These are phyloP conservation scores for Chaetothyriales sp. DNA, from an alignment of 2,329 filamentous ascomycete genomes.

Conservation along the genomic window DNA sequence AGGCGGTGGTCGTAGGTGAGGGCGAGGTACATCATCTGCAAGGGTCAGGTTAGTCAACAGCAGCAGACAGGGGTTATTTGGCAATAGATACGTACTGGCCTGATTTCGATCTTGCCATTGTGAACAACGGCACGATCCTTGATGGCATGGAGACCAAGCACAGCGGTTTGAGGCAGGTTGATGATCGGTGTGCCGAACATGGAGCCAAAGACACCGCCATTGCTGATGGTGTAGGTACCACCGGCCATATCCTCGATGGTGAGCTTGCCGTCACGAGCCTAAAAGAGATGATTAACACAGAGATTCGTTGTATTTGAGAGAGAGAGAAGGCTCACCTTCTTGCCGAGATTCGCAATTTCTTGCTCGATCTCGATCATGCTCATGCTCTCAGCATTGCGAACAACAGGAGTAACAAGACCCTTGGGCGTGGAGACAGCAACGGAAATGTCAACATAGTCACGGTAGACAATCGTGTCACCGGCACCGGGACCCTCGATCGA, in stretches of 20 bases:
- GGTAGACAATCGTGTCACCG: constrained; percentile 94
- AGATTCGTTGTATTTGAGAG: neutral
- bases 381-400: constrained; percentile 80
- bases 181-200: constrained; percentile 97
- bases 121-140: constrained; percentile 84
- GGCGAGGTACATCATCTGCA: constrained; percentile 90
- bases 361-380: constrained; percentile 82
- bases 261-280: constrained; percentile 89
- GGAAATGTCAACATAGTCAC: constrained; percentile 95
- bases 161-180: constrained; percentile 48
- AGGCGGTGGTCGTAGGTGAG: constrained; percentile 96
- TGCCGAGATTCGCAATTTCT: constrained; percentile 81
- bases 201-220: constrained; percentile 90
- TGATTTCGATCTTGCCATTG: constrained; percentile 85
- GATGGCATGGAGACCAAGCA: constrained; percentile 86
- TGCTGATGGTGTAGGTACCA: constrained; percentile 95
- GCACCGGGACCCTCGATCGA: constrained; percentile 92
- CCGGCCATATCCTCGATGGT: constrained; percentile 99
- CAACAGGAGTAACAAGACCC: constrained; percentile 88
- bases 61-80: neutral
- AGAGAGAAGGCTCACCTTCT: constrained; percentile 50
- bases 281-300: constrained; percentile 6
- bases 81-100: constrained; percentile 43
- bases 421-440: constrained; percentile 96
- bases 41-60: constrained; percentile 3